A percentile compares a stretch with the other conserved stretches of the same genome.
phyloP scores from a whole-genome alignment of 208 protist species.

The Wallacemonas rigidus region DNA sequence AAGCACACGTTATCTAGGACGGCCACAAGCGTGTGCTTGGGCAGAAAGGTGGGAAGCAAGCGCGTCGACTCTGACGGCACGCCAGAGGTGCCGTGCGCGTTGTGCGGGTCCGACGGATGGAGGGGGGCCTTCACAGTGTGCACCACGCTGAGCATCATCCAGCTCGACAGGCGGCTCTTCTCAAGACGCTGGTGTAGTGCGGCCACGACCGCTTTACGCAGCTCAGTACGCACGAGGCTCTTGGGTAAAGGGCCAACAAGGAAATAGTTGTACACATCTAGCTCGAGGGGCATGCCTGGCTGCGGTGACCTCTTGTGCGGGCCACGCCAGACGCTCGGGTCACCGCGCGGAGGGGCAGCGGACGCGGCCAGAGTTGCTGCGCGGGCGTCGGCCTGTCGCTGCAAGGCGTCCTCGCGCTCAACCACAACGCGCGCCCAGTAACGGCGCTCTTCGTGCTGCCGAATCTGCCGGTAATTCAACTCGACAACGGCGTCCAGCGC shows the following conservation, averaged over 20 bases:
- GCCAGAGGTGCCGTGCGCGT: not conserved
- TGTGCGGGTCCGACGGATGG: not conserved
- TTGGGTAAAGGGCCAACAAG: slow-evolving; percentile 57
- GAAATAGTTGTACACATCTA: slow-evolving; percentile 56
- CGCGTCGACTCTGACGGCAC: not conserved
- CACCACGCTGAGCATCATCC: not conserved
- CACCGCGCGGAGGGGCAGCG: not conserved
- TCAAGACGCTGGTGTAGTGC: slow-evolving; percentile 1
- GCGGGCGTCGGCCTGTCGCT: slow-evolving; percentile 5
- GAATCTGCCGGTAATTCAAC: slow-evolving; percentile 62
- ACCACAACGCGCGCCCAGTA: slow-evolving; percentile 56
- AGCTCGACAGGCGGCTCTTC: not conserved
- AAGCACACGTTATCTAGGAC: slow-evolving; percentile 77
- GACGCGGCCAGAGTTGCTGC: slow-evolving; percentile 13
- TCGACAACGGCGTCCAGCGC: slow-evolving; percentile 49
- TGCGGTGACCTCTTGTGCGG: not conserved
- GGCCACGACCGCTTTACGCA: slow-evolving; percentile 29
- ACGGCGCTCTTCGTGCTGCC: slow-evolving; percentile 37
- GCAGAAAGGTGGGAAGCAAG: slow-evolving; percentile 41
- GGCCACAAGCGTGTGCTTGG: slow-evolving; percentile 23
- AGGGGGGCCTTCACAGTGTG: too few species aligned
- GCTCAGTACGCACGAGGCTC: slow-evolving; percentile 49
- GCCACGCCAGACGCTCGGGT: slow-evolving; percentile 2
- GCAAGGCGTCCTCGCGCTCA: slow-evolving; percentile 25
- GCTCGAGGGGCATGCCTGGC: slow-evolving; percentile 22